Percentiles rank a stretch among this genome's conserved stretches.
phyloP scores from a whole-genome alignment of 1,284 basidiomycete species.

The Ganoderma resinaceum region DNA sequence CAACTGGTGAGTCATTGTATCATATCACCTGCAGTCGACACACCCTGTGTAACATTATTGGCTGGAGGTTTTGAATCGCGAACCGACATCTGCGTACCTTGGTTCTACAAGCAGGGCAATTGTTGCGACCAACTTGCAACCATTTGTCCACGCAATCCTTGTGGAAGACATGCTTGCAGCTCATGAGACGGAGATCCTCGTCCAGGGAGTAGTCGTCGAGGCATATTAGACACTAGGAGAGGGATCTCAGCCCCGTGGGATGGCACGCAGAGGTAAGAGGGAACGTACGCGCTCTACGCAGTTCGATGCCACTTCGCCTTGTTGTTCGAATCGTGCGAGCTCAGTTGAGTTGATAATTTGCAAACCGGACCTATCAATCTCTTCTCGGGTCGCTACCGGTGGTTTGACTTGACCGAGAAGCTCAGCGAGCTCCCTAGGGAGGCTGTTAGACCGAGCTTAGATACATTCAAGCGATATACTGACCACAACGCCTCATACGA shows the following conservation, averaged over 20 bases:
- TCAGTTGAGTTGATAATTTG: constrained; percentile 68
- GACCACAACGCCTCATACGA: constrained; percentile 82
- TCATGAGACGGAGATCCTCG: constrained; percentile 80
- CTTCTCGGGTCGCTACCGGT: constrained; percentile 79
- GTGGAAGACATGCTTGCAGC: constrained; percentile 88
- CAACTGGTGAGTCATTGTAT: background rate
- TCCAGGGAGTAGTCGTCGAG: constrained; percentile 81
- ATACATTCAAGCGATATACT: constrained; percentile 36
- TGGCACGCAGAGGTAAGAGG: constrained; percentile 1
- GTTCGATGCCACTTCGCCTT: constrained; percentile 73
- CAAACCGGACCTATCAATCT: constrained; percentile 83
- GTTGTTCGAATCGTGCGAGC: constrained; percentile 60
- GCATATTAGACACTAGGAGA: constrained; percentile 76
- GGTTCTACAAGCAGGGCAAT: constrained; percentile 88
- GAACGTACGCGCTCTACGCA: constrained; percentile 76
- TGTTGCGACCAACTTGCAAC: constrained; percentile 86
- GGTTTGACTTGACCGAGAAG: constrained; percentile 81
- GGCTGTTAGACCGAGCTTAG: background rate
- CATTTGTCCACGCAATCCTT: constrained; percentile 87
- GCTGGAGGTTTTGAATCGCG: background rate
- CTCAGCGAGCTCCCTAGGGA: constrained; percentile 74
- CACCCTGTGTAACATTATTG: constrained; percentile 28
- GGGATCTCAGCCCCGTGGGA: constrained; percentile 10
- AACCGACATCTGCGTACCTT: constrained; percentile 51
- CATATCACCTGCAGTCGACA: constrained; percentile 32